Evolutionary conservation across 805 yeast species (phyloP), one percentile per base, ranked within the genome.

Genomic region (Candida chilensis): DNA sequence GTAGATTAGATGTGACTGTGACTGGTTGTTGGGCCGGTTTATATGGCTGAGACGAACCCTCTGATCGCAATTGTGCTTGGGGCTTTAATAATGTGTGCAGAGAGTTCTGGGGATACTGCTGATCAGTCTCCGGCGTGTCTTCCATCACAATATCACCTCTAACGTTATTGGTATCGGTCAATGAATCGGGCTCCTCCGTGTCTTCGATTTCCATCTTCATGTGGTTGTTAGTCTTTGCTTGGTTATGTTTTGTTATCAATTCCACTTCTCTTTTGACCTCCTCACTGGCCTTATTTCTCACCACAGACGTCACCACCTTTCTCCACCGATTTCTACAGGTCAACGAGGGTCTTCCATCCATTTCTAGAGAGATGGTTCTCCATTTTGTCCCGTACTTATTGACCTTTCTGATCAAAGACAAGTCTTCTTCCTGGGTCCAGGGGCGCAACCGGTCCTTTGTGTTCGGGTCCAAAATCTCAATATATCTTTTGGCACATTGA

Each of bases 281-380:
- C 5, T 64, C 62, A 25, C 62, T 50, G 0, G 88, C 86, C 39
- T 70, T 67, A 19, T 78, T 78, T 47, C 83, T 55, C 4, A 76
- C 84, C 24, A 81, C 85, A 39, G 74, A 76, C 1, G 88, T 80
- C 34, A 81, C 79, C 20, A 85, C 71, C 45, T 83, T 86, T 41
- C 96, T 69, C 96, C 96, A 88, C 37, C 96, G 66, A 54, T 88
- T 88, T 37, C 97, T 64, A 50, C 96, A 87, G 1, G 95, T 85
- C 34, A 88, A 66, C 37, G 92, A 78, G 4, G 96, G 94, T 33
- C 97, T 60, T 27, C 88, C 80, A 24, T 71, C 67, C 65, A 88
- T 72, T 28, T 74, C 78, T 26, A 56, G 46, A 1, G 94, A 74
- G 2, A 88, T 81, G 2, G 80, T 73, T 42, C 92, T 70, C 97